Percentiles rank a stretch among this genome's conserved stretches.
Evolutionary conservation across 495 filamentous ascomycete genomes (phyloP).

Genomic region (Tirmania nivea): DNA sequence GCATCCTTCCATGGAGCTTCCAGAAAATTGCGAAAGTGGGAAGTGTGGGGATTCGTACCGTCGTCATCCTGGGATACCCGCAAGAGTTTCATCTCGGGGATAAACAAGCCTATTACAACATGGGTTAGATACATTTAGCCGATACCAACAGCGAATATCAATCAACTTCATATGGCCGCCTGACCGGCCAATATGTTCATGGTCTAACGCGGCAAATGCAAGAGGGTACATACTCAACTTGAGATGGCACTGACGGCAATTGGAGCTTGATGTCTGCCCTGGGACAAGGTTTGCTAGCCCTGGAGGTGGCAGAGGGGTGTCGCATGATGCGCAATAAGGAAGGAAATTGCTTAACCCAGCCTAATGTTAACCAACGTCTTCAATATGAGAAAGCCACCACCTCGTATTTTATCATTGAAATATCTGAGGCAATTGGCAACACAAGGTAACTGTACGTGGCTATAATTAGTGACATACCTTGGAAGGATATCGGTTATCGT

Average conservation of each 20-base stretch:
- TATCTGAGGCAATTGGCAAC: too few species aligned
- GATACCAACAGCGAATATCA: slow-evolving; percentile 5
- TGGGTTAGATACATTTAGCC: slow-evolving; percentile 7
- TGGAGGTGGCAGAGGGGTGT: slow-evolving; percentile 37
- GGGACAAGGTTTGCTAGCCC: slow-evolving; percentile 47
- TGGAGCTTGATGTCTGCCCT: slow-evolving; percentile 53
- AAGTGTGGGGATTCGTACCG: background rate
- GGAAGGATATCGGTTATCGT: slow-evolving; percentile 59
- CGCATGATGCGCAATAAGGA: slow-evolving; percentile 65
- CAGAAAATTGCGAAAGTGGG: too few species aligned
- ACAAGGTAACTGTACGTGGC: too few species aligned
- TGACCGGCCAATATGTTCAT: background rate
- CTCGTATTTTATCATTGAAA: too few species aligned
- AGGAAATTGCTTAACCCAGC: slow-evolving; percentile 40
- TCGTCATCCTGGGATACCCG: slow-evolving; percentile 35
- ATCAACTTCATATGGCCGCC: background rate
- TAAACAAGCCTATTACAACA: slow-evolving; percentile 30
- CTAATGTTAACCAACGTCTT: too few species aligned
- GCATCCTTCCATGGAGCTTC: too few species aligned
- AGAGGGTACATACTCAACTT: slow-evolving; percentile 44
- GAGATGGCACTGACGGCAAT: slow-evolving; percentile 61
- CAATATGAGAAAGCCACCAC: too few species aligned
- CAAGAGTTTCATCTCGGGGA: slow-evolving; percentile 66
- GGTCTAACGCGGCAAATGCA: too few species aligned
- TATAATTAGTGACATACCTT: slow-evolving; percentile 28